phyloP scores from a whole-genome alignment of 2,329 filamentous ascomycete species.

The Xenoacremonium recifei region DNA sequence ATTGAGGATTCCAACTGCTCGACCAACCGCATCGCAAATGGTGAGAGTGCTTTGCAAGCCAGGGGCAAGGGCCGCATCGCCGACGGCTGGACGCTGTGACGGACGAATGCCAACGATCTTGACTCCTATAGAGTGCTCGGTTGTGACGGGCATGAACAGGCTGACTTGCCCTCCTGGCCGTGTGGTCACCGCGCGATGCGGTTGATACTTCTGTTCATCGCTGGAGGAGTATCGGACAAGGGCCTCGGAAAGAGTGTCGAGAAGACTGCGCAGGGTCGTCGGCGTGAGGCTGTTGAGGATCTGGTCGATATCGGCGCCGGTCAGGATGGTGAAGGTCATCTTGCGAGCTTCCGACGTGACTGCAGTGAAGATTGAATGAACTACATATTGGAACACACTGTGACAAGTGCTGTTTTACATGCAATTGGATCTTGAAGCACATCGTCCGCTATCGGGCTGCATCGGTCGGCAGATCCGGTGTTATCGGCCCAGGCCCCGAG shows the following conservation, averaged over 20 bases:
- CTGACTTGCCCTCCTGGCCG: conserved; percentile 61
- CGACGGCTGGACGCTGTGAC: conserved; percentile 9
- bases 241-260: conserved; percentile 15
- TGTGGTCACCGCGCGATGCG: conserved; percentile 58
- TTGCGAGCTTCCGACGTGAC: no score
- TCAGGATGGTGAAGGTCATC: conserved; percentile 25
- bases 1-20: conserved; percentile 62
- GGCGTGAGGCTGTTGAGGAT: conserved; percentile 16
- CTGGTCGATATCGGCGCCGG: conserved; percentile 19
- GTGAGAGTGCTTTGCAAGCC: conserved; percentile 52
- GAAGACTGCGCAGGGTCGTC: conserved; percentile 13
- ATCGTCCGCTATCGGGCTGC: no score
- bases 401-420: no score
- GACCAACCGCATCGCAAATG: conserved; percentile 54
- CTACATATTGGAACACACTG: no score
- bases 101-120: conserved; percentile 54
- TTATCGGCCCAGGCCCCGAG: no score
- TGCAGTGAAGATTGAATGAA: no score
- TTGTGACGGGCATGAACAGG: conserved; percentile 66
- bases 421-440: no score
- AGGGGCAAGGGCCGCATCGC: conserved; percentile 5
- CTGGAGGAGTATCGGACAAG: conserved; percentile 55
- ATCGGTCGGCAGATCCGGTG: no score
- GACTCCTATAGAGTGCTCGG: conserved; percentile 58
- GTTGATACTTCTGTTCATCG: conserved; percentile 60